Evolutionary conservation across 1,284 basidiomycete genomes (phyloP), one percentile per base, ranked within the genome.

Genomic region (Cutaneotrichosporon daszewskae): DNA sequence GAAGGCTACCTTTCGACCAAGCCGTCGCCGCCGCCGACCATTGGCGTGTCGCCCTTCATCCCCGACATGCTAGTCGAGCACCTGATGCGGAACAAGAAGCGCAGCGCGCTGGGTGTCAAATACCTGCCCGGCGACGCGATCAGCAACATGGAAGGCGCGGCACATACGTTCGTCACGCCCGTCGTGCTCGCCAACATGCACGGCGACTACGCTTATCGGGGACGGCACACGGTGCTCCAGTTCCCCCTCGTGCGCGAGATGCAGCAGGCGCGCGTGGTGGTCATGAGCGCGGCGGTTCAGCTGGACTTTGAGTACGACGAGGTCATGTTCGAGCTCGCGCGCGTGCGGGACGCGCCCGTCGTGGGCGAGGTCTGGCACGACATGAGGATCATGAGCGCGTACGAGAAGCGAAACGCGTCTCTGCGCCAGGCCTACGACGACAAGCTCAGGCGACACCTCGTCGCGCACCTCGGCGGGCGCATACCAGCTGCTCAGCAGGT

Each of bases 51-150:
- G 1, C 35, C 40, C 5, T 47, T 37, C 25, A 26, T 47, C 13
- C 40, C 45, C 0, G 8, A 8, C 2, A 10, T 24, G 10, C 34
- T 62, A 17, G 40, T 55, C 35, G 33, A 36, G 17, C 57, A 60
- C 19, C 47, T 62, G 7, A 54, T 62, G 54, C 47, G 48, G n/a
- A 42, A 47, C 39, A 62, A 62, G 53, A 52, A 56, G 28, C 36
- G 54, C 42, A 26, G 35, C 9, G 60, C 60, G 2, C 33, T 60
- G 16, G 44, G 42, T 4, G 42, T 47, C 39, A 62, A 62, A 49
- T 60, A 50, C 36, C 27, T 45, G 12, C 27, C 37, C 0, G 46
- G 47, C 1, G 50, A 52, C 17, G 32, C 32, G 4, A 48, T 58
- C 27, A 55, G 58, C 7, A 55, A 60, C 43, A 55, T 47, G 49